Percentiles rank a stretch among this genome's conserved stretches.
phyloP scores from a whole-genome alignment of 768 basidiomycete genomes.

The Mrakia gelida region DNA sequence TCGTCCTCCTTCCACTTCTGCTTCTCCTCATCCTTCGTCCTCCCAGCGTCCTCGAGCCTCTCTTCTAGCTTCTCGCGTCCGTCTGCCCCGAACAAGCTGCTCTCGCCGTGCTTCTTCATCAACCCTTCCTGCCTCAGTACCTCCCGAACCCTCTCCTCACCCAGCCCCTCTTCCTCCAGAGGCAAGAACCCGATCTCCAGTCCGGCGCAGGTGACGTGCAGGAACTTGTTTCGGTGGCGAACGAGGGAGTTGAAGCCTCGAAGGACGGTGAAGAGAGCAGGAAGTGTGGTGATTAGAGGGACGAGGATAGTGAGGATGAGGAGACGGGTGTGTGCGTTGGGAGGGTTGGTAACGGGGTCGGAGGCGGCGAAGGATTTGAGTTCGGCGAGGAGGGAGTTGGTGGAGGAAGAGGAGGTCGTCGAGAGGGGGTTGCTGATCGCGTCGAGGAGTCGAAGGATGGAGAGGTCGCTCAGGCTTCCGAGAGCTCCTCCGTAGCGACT shows the following conservation, averaged over 20 bases:
- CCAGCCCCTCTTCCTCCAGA: not conserved
- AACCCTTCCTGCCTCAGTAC: conserved; percentile 1
- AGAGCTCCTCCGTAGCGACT: conserved; percentile 1
- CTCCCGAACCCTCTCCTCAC: not conserved
- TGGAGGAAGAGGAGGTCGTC: not conserved
- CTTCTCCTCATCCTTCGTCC: not conserved
- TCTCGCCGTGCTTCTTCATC: not conserved
- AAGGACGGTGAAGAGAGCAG: not conserved
- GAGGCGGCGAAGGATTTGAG: not conserved
- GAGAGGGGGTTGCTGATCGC: conserved; percentile 8
- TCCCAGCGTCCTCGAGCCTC: not conserved
- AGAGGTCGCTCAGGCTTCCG: conserved; percentile 8
- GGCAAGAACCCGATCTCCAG: conserved; percentile 14
- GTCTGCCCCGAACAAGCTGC: not conserved
- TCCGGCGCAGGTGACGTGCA: conserved; percentile 6
- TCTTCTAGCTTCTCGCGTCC: not conserved
- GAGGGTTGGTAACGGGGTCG: not conserved
- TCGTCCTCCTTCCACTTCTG: not conserved
- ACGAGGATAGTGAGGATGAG: conserved; percentile 17
- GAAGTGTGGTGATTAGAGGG: not conserved
- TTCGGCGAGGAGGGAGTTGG: not conserved
- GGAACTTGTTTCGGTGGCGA: not conserved
- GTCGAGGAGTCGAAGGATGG: conserved; percentile 14
- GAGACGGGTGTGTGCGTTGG: conserved; percentile 17
- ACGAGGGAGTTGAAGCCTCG: not conserved